phyloP scores from a whole-genome alignment of 208 protist species.

The Trichomonas gallinae region DNA sequence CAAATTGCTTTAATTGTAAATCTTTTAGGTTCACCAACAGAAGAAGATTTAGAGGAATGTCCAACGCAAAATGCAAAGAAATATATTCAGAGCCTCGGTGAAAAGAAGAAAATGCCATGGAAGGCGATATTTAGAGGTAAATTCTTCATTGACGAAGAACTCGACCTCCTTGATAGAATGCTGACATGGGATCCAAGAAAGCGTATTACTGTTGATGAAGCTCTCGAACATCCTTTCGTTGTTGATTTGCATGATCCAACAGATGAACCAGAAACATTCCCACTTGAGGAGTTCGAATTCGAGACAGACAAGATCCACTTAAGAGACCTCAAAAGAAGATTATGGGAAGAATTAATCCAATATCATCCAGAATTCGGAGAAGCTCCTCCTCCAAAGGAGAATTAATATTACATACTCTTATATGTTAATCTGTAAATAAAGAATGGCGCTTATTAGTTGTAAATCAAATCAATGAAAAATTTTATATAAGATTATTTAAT shows the following conservation, averaged over 20 bases:
- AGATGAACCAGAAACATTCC: neutral
- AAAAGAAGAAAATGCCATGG: conserved; percentile 44
- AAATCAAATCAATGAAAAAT: neutral
- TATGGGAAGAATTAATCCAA: neutral
- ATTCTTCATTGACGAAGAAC: neutral
- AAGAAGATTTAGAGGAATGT: conserved; percentile 58
- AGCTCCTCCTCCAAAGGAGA: neutral
- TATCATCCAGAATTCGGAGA: neutral
- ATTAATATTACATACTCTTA: too few species aligned
- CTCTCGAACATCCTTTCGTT: conserved; percentile 31
- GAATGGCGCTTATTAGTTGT: neutral
- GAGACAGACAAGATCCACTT: neutral
- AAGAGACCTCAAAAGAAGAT: neutral
- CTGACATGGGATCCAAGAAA: conserved; percentile 43
- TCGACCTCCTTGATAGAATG: conserved; percentile 47
- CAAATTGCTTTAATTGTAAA: conserved; percentile 54
- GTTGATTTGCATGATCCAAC: neutral
- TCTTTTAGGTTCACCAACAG: conserved; percentile 63
- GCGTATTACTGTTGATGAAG: conserved; percentile 39
- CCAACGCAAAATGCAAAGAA: conserved; percentile 60
- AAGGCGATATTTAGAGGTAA: neutral
- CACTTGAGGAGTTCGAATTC: neutral
- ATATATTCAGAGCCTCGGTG: conserved; percentile 61
- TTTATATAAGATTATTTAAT: too few species aligned
- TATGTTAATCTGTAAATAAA: neutral